Evolutionary conservation across 768 basidiomycete genomes (phyloP).

Genomic region (Lentinula guzmanii): DNA sequence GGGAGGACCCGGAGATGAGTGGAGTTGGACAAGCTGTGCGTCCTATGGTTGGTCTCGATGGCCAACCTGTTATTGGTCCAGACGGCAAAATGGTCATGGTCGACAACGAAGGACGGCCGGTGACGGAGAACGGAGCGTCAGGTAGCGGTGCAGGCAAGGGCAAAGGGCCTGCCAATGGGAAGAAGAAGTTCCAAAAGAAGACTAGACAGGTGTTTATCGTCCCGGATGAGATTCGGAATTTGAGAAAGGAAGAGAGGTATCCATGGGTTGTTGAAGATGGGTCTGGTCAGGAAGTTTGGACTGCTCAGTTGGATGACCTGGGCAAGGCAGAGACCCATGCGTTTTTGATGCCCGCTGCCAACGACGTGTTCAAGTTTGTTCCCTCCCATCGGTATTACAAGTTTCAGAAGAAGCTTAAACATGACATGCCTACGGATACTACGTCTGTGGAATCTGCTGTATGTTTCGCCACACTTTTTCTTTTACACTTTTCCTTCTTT

Average conservation of each 20-base stretch:
- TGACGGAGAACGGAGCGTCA: constrained; percentile 31
- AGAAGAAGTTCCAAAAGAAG: constrained; percentile 81
- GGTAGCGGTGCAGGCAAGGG: constrained; percentile 34
- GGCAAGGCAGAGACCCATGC: constrained; percentile 66
- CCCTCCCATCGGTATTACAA: constrained; percentile 89
- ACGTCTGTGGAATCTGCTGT: constrained; percentile 64
- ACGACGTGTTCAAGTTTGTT: constrained; percentile 82
- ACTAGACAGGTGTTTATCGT: constrained; percentile 78
- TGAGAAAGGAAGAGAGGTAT: constrained; percentile 80
- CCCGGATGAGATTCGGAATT: constrained; percentile 69
- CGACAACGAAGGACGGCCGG: constrained; percentile 70
- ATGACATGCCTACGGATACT: constrained; percentile 62
- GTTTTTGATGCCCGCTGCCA: constrained; percentile 79
- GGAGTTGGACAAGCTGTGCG: constrained; percentile 42
- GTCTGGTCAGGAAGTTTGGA: constrained; percentile 67
- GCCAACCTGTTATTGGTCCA: constrained; percentile 73
- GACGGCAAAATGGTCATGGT: constrained; percentile 81
- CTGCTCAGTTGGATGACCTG: constrained; percentile 76
- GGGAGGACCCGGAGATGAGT: constrained; percentile 32
- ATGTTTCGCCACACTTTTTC: constrained; percentile 14
- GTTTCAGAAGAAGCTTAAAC: constrained; percentile 80
- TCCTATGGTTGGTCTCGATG: constrained; percentile 78
- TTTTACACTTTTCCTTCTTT: constrained; percentile 10
- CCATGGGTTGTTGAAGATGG: constrained; percentile 92
- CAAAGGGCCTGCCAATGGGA: constrained; percentile 39